phyloP scores from a whole-genome alignment of 2,329 filamentous ascomycete genomes.

The Fusarium transvaalense region DNA sequence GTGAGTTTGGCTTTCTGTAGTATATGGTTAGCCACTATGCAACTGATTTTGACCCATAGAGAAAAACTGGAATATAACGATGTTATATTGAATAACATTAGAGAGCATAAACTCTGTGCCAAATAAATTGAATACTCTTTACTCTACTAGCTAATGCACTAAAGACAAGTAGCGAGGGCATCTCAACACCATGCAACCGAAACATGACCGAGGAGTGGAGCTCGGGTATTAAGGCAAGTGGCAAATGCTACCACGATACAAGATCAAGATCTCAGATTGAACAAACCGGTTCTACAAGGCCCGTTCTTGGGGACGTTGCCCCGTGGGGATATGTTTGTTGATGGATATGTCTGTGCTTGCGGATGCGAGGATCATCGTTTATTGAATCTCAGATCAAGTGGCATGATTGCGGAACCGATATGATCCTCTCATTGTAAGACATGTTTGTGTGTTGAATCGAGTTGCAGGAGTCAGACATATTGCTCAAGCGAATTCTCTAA shows the following conservation, averaged over 20 bases:
- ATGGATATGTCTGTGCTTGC: slow-evolving; percentile 18
- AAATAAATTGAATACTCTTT: background rate
- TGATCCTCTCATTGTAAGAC: background rate
- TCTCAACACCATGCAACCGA: background rate
- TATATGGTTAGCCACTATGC: background rate
- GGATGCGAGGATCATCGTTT: slow-evolving; percentile 23
- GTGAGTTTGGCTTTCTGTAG: background rate
- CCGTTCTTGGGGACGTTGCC: slow-evolving; percentile 12
- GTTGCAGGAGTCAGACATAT: background rate
- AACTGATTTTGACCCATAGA: too few species aligned
- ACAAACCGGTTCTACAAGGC: background rate
- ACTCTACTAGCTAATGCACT: background rate
- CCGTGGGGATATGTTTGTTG: slow-evolving; percentile 40
- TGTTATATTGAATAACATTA: background rate
- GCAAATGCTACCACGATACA: background rate
- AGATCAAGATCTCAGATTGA: slow-evolving; percentile 3
- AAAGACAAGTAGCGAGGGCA: background rate
- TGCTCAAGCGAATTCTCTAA: background rate
- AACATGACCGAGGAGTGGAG: slow-evolving; percentile 3
- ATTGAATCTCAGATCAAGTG: slow-evolving; percentile 16
- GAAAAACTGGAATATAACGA: too few species aligned
- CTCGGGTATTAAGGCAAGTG: background rate
- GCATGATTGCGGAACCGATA: slow-evolving; percentile 26
- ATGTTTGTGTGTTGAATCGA: background rate
- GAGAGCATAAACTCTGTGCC: background rate